Base-by-base conservation (phyloP, 306 rosid species). In the Glycine latifolia region DNA sequence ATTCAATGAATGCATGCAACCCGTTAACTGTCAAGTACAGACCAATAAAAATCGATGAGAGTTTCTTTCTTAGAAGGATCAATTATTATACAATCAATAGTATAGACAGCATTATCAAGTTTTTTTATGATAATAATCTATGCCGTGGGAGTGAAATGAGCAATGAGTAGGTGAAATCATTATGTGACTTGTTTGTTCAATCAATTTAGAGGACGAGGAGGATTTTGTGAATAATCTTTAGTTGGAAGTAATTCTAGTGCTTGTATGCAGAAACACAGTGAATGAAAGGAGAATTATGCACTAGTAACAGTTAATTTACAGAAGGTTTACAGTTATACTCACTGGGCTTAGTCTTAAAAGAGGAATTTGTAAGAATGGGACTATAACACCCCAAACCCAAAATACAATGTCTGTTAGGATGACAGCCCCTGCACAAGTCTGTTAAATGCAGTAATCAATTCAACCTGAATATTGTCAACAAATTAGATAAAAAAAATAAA, bases 371-470 rank as follows among this genome's bases (percentile, higher is more conserved):
- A 91, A 37, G 81, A 92, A 89, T 20, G 98, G 98, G n/a, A 90
- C 86, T 52, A 94, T 93, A 48, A 94, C 82, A 58, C 94, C 67
- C 97, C 98, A 94, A 78, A 92, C 67, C 98, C 98, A 94, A 78
- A 92, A 94, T 33, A 94, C 91, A 20, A 92, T 12, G 73, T 94
- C 98, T 6, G 98, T 91, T 58, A 94, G 55, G 65, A 90, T 80
- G 58, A 85, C 92, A 73, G 98, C 97, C 35, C 98, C 98, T 73
- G 94, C 97, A 61, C 93, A 86, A 16, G 94, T 91, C 98, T 94
- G 88, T 79, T 61, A 75, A 65, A 65, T 70, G 49, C 33, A 79
- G 67, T 49, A 71, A 79, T 87, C 47, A 91, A 67, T 80, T 71
- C 60, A 76, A 41, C 9, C 4, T 7, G 61, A 68, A 65, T 49